phyloP scores from a whole-genome alignment of 345 rosid genomes.

The Mallotus nudiflorus region DNA sequence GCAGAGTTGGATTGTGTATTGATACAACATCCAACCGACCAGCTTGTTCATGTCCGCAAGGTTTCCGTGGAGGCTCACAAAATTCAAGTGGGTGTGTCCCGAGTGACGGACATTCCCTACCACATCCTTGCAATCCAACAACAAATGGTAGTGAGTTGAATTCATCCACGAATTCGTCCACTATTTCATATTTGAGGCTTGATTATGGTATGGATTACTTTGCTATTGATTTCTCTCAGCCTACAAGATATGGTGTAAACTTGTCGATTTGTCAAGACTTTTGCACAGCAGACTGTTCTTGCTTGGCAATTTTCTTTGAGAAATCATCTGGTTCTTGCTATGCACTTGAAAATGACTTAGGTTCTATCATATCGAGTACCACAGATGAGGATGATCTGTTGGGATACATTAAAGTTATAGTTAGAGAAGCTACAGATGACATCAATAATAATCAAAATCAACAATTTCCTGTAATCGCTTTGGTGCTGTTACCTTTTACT shows the following conservation, averaged over 20 bases:
- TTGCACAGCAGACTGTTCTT: slow-evolving; percentile 64
- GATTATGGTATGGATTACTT: slow-evolving; percentile 59
- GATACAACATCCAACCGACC: slow-evolving; percentile 32
- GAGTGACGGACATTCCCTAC: slow-evolving; percentile 44
- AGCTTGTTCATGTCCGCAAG: slow-evolving; percentile 69
- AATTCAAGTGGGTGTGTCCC: slow-evolving; percentile 50
- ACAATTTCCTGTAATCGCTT: slow-evolving; percentile 51
- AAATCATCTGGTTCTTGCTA: slow-evolving; percentile 74
- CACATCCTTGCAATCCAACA: slow-evolving; percentile 55
- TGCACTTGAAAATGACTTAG: slow-evolving; percentile 49
- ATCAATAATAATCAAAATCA: slow-evolving; percentile 24
- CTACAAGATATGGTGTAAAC: slow-evolving; percentile 38
- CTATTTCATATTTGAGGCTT: slow-evolving; percentile 44
- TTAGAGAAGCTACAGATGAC: slow-evolving; percentile 26
- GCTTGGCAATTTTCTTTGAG: slow-evolving; percentile 62
- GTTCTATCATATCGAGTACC: slow-evolving; percentile 53
- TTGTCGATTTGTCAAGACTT: slow-evolving; percentile 55
- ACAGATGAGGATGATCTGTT: slow-evolving; percentile 28
- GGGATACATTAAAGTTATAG: slow-evolving; percentile 56
- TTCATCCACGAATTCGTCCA: slow-evolving; percentile 42
- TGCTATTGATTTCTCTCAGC: slow-evolving; percentile 50
- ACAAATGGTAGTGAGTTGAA: slow-evolving; percentile 28
- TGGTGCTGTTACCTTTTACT: slow-evolving; percentile 66
- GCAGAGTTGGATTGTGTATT: slow-evolving; percentile 55
- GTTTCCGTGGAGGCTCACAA: slow-evolving; percentile 39